A percentile compares a stretch with the other conserved stretches of the same genome.
Conservation (phyloP, 1,139 yeast species). For the Blastobotrys illinoisensis region DNA sequence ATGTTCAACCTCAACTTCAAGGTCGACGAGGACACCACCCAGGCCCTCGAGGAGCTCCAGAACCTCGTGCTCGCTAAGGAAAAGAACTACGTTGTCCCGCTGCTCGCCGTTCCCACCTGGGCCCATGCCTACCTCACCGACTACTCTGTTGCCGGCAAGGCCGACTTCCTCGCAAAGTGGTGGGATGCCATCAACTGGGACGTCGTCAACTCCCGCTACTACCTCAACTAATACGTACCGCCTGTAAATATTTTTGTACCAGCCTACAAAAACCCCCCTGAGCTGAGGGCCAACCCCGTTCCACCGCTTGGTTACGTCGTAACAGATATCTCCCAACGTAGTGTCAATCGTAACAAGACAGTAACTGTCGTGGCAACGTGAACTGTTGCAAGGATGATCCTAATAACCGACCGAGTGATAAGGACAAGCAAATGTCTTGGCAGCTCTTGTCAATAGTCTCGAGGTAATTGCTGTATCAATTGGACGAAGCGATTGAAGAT, state of each 20-base stretch:
- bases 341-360: too few relatives aligned
- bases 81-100: constrained; percentile 69
- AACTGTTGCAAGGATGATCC: too few relatives aligned
- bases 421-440: too few relatives aligned
- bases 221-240: neutral
- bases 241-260: neutral
- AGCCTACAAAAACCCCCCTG: too few relatives aligned
- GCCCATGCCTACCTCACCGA: constrained; percentile 79
- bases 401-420: too few relatives aligned
- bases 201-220: constrained; percentile 42
- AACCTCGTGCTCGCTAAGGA: constrained; percentile 40
- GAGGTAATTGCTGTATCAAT: too few relatives aligned
- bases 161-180: constrained; percentile 65
- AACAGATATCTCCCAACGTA: too few relatives aligned
- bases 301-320: too few relatives aligned
- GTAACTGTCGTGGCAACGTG: too few relatives aligned
- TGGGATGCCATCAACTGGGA: constrained; percentile 87
- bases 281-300: too few relatives aligned
- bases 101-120: constrained; percentile 81
- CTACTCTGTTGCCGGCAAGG: constrained; percentile 74
- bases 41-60: constrained; percentile 41
- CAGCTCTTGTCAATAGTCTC: too few relatives aligned
- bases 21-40: constrained; percentile 35
- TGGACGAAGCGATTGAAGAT: too few relatives aligned
- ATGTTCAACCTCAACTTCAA: constrained; percentile 69